phyloP scores from a whole-genome alignment of 2,329 filamentous ascomycete species.

The Daldinia sp. region DNA sequence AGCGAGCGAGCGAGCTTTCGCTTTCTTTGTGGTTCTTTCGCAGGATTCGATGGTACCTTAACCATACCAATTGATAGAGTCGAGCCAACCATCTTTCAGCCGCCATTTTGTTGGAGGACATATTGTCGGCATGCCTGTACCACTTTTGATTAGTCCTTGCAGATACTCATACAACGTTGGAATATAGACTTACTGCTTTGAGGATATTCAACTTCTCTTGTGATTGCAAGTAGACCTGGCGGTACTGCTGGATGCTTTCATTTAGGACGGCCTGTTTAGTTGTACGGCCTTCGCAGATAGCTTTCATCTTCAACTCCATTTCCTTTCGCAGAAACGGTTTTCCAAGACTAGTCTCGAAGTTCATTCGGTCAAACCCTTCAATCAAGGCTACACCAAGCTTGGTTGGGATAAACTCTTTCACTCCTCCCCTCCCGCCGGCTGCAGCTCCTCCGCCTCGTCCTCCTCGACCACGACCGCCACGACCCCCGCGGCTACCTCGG shows the following conservation, averaged over 20 bases:
- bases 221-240: slow-evolving; percentile 83
- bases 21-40: slow-evolving; percentile 24
- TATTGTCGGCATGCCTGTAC: slow-evolving; percentile 64
- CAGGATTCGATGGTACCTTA: slow-evolving; percentile 14
- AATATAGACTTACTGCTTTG: slow-evolving; percentile 61
- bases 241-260: slow-evolving; percentile 87
- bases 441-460: slow-evolving; percentile 50
- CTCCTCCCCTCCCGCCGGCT: slow-evolving; percentile 56
- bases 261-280: slow-evolving; percentile 78
- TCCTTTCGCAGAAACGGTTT: slow-evolving; percentile 97
- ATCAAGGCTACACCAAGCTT: slow-evolving; percentile 90
- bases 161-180: background rate
- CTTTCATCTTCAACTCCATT: slow-evolving; percentile 97
- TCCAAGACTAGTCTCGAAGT: slow-evolving; percentile 88
- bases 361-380: slow-evolving; percentile 93
- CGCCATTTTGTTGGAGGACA: slow-evolving; percentile 52
- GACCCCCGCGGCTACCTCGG: slow-evolving; percentile 59
- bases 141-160: slow-evolving; percentile 20
- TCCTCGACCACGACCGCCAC: slow-evolving; percentile 58
- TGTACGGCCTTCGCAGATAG: slow-evolving; percentile 88
- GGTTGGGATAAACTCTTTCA: slow-evolving; percentile 92
- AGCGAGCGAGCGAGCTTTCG: slow-evolving; percentile 1
- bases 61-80: slow-evolving; percentile 4
- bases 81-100: slow-evolving; percentile 24
- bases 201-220: slow-evolving; percentile 75